Percentiles rank a stretch among this genome's conserved stretches.
phyloP scores from a whole-genome alignment of 1,284 basidiomycete genomes.

The Phenoliferia sp. region DNA sequence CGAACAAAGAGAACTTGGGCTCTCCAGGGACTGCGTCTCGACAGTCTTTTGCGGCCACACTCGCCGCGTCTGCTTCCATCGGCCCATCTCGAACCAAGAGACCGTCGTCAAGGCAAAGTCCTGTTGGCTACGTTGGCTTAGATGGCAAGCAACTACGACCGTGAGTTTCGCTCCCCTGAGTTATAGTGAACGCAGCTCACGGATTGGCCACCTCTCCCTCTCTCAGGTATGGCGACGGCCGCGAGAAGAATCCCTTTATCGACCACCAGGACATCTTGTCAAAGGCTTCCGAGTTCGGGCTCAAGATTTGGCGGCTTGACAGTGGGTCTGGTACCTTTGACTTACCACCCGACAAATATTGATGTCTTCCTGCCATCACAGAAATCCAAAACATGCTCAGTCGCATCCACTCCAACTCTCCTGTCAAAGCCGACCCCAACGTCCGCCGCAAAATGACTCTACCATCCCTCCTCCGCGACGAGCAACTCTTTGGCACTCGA shows the following conservation, averaged over 20 bases:
- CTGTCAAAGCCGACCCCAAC: constrained; percentile 32
- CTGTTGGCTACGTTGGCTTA: constrained; percentile 18
- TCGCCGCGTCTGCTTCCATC: neutral
- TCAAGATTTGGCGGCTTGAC: constrained; percentile 83
- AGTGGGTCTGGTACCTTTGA: constrained; percentile 55
- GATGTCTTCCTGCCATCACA: constrained; percentile 28
- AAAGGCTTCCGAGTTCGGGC: constrained; percentile 70
- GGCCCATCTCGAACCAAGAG: neutral
- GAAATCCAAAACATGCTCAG: constrained; percentile 42
- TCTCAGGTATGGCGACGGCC: constrained; percentile 36
- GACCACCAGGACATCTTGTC: constrained; percentile 56
- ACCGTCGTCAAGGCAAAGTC: constrained; percentile 5
- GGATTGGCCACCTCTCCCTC: neutral
- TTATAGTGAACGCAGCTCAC: neutral
- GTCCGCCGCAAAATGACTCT: constrained; percentile 34
- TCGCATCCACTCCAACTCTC: constrained; percentile 34
- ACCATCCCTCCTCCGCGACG: constrained; percentile 69
- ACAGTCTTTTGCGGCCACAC: neutral
- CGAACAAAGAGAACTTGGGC: constrained; percentile 38
- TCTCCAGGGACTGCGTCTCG: constrained; percentile 7
- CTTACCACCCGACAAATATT: constrained; percentile 34
- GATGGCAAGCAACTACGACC: constrained; percentile 25
- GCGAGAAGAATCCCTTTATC: constrained; percentile 40
- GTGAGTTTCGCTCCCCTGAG: constrained; percentile 13
- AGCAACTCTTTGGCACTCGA: constrained; percentile 73